Conservation (phyloP, 2,329 filamentous ascomycete genomes). For the Myriosclerotinia duriaeana region DNA sequence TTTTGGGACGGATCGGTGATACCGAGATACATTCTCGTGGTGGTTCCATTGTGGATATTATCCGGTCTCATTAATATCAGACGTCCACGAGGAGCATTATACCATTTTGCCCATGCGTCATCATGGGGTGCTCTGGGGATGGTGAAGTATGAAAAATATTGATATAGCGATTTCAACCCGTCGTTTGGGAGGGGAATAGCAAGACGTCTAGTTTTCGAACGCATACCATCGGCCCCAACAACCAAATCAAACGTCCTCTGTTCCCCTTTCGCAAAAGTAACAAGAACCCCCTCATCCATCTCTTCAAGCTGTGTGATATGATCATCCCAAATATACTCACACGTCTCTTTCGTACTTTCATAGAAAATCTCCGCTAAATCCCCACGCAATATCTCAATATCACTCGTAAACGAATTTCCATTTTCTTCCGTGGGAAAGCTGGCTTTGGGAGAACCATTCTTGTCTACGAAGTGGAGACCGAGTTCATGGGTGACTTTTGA, state of each 20-base stretch:
- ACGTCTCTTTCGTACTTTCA: constrained; percentile 39
- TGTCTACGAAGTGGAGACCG: constrained; percentile 46
- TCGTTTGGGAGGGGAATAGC: constrained; percentile 46
- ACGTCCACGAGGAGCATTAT: constrained; percentile 3
- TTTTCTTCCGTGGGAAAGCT: constrained; percentile 40
- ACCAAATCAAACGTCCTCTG: constrained; percentile 45
- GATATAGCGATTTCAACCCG: constrained; percentile 33
- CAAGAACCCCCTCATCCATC: not conserved
- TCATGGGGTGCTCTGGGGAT: constrained; percentile 41
- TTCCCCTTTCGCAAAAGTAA: constrained; percentile 3
- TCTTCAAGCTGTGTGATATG: constrained; percentile 2
- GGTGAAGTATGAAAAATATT: constrained; percentile 47
- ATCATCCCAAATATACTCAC: constrained; percentile 25
- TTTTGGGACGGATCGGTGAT: not conserved
- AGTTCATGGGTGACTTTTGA: constrained; percentile 44
- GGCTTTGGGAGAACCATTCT: constrained; percentile 43
- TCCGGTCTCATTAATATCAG: constrained; percentile 4
- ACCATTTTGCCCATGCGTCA: constrained; percentile 14
- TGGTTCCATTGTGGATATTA: not conserved
- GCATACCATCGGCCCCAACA: constrained; percentile 51
- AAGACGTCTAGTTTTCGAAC: constrained; percentile 49
- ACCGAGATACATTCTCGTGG: constrained; percentile 2
- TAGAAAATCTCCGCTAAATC: constrained; percentile 45
- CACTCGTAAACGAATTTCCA: constrained; percentile 43
- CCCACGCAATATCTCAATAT: constrained; percentile 48